These are phyloP conservation scores for Hippophae gyantsensis DNA, from an alignment of 306 rosid genomes.

Conservation along the genomic window DNA sequence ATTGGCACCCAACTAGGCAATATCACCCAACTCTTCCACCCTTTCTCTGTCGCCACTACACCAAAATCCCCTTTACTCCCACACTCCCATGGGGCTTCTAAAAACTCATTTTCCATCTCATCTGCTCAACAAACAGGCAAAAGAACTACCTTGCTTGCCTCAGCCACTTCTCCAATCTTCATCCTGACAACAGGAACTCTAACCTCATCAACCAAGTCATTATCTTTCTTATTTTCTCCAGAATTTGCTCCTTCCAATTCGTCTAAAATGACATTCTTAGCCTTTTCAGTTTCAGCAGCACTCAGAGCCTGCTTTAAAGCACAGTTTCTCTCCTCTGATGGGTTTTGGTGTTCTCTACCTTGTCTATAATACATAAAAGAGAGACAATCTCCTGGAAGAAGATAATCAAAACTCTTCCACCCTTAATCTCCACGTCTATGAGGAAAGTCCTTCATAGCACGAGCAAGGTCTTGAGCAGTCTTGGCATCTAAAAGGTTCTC, in stretches of 20 bases:
- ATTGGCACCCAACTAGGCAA: conserved; percentile 69
- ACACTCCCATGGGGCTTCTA: conserved; percentile 59
- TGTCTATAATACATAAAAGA: conserved; percentile 62
- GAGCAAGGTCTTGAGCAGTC: conserved; percentile 60
- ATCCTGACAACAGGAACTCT: conserved; percentile 76
- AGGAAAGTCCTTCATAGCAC: conserved; percentile 69
- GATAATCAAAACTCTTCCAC: conserved; percentile 59
- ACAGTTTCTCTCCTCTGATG: conserved; percentile 31
- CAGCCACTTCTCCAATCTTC: conserved; percentile 83
- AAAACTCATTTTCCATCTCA: conserved; percentile 35
- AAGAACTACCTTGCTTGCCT: conserved; percentile 46
- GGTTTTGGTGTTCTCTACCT: conserved; percentile 43
- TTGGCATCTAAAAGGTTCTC: conserved; percentile 21
- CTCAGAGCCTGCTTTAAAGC: conserved; percentile 48
- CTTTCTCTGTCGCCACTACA: conserved; percentile 66
- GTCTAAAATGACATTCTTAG: conserved; percentile 23
- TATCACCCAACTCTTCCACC: conserved; percentile 79
- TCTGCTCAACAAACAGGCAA: conserved; percentile 62
- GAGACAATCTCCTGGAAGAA: conserved; percentile 60
- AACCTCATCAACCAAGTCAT: not conserved
- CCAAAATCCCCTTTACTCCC: conserved; percentile 59
- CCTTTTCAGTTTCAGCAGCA: conserved; percentile 43
- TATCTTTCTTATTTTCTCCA: conserved; percentile 2
- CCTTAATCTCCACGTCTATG: conserved; percentile 49
- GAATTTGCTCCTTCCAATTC: conserved; percentile 21